phyloP scores from a whole-genome alignment of 75 land plant genomes.

The Sequoia sempervirens region DNA sequence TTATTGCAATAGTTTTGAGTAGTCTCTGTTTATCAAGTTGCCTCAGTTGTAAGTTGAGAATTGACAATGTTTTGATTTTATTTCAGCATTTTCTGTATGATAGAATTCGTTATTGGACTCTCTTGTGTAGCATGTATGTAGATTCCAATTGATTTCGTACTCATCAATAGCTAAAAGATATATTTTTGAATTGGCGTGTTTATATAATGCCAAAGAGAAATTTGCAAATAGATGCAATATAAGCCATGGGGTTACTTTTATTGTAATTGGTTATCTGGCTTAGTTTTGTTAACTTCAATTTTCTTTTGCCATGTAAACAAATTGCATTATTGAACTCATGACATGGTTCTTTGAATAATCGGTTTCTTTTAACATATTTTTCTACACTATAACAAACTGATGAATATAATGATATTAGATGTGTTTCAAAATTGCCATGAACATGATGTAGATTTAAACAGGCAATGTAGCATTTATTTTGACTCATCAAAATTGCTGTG shows the following conservation, averaged over 20 bases:
- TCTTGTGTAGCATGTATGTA: neutral
- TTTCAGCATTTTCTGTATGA: neutral
- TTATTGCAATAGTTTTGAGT: too few relatives aligned
- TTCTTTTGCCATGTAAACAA: neutral
- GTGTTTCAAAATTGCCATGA: neutral
- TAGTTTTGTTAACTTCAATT: neutral
- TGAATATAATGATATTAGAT: neutral
- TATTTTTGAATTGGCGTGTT: neutral
- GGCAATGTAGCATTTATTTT: neutral
- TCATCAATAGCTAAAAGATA: neutral
- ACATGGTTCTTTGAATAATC: neutral
- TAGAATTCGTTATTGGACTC: neutral
- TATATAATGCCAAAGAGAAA: neutral
- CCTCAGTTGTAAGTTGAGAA: neutral
- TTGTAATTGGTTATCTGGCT: neutral
- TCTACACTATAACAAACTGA: too few relatives aligned
- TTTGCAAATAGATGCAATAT: neutral
- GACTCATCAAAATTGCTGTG: neutral
- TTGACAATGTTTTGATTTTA: neutral
- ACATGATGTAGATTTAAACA: neutral
- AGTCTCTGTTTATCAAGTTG: neutral
- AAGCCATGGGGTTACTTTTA: neutral
- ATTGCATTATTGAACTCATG: neutral
- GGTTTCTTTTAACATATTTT: too few relatives aligned
- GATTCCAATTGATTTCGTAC: neutral